Evolutionary conservation across 352 stramenopile genomes (phyloP).

Genomic region (Phytophthora aleatoria): DNA sequence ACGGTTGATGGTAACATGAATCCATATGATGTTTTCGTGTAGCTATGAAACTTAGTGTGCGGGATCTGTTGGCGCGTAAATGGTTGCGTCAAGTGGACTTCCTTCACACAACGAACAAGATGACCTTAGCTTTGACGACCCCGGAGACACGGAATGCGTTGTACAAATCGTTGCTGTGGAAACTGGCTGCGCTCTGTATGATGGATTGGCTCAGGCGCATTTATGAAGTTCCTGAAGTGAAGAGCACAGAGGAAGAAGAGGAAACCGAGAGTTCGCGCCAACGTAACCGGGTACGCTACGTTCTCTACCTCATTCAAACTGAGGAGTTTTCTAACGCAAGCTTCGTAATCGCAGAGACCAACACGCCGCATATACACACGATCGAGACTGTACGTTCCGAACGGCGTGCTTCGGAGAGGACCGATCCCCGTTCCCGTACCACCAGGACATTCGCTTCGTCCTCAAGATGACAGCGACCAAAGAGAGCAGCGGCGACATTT

Average conservation of each 20-base stretch:
- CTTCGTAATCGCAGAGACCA: slow-evolving; percentile 17
- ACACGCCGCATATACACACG: slow-evolving; percentile 23
- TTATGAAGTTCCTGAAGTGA: slow-evolving; percentile 14
- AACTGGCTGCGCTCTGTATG: slow-evolving; percentile 54
- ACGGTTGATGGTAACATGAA: not conserved
- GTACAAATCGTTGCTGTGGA: slow-evolving; percentile 53
- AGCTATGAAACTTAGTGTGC: slow-evolving; percentile 44
- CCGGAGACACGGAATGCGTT: slow-evolving; percentile 24
- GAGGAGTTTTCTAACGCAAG: slow-evolving; percentile 1
- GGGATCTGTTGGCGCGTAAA: slow-evolving; percentile 49
- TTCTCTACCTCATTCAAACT: not conserved
- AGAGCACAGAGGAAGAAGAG: slow-evolving; percentile 36
- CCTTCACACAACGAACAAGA: slow-evolving; percentile 43
- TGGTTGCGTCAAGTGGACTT: slow-evolving; percentile 69
- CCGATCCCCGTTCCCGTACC: slow-evolving; percentile 28
- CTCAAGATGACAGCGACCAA: slow-evolving; percentile 5
- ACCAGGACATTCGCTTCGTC: slow-evolving; percentile 23
- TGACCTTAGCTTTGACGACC: slow-evolving; percentile 25
- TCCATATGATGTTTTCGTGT: not conserved
- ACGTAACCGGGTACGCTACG: slow-evolving; percentile 26
- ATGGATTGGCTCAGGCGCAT: slow-evolving; percentile 40
- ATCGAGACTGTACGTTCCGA: slow-evolving; percentile 31
- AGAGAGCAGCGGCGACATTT: slow-evolving; percentile 23
- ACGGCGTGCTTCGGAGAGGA: slow-evolving; percentile 27
- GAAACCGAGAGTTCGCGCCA: slow-evolving; percentile 37